Evolutionary conservation across 2,329 filamentous ascomycete species (phyloP).

Genomic region (Pestalotiopsis sp.): DNA sequence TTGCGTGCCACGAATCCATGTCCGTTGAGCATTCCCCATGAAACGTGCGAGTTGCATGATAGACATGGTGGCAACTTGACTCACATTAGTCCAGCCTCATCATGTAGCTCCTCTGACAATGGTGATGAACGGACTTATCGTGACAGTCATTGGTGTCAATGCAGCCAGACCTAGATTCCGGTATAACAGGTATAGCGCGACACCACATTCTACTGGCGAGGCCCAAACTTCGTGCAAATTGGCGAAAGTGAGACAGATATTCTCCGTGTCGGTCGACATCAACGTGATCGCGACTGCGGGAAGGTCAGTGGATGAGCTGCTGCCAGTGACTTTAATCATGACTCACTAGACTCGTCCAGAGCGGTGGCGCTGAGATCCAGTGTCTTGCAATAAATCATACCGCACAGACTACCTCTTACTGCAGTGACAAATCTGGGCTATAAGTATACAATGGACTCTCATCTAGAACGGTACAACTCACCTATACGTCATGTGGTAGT

Average conservation of each 20-base stretch:
- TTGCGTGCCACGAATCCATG: conserved; percentile 40
- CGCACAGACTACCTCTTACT: not conserved
- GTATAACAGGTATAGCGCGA: conserved; percentile 50
- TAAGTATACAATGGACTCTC: not conserved
- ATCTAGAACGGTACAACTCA: not conserved
- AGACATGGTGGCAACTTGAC: conserved; percentile 15
- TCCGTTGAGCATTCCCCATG: conserved; percentile 27
- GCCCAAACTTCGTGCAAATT: conserved; percentile 45
- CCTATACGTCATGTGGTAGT: not conserved
- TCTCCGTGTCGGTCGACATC: conserved; percentile 28
- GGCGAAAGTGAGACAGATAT: conserved; percentile 36
- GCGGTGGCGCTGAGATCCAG: not conserved
- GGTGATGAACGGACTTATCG: conserved; percentile 24
- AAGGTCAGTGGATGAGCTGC: not conserved
- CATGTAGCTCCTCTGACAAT: not conserved
- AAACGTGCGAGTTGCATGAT: conserved; percentile 28
- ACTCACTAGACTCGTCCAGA: not conserved
- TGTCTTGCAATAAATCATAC: not conserved
- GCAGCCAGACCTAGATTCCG: conserved; percentile 49
- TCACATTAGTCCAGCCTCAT: not conserved
- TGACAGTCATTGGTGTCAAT: conserved; percentile 46
- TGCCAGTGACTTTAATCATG: not conserved
- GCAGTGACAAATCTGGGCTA: not conserved
- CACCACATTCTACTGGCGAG: conserved; percentile 40
- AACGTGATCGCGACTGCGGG: not conserved